Conservation (phyloP, 805 yeast species). For the Metschnikowia amazonensis region DNA sequence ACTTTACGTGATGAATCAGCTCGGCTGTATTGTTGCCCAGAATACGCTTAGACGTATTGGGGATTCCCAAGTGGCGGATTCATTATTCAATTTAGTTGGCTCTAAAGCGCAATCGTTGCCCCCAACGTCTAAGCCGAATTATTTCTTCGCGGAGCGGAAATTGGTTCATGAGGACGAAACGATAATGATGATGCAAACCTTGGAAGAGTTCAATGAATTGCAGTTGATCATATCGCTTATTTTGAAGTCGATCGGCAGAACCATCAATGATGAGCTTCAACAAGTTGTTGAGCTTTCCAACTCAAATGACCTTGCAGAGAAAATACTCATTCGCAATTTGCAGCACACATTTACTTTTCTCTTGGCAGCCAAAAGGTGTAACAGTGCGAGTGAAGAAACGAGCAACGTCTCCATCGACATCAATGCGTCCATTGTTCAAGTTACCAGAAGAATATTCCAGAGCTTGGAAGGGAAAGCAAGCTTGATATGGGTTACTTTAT, state of each 20-base stretch:
- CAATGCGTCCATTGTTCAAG: neutral
- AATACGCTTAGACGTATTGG: constrained; percentile 5
- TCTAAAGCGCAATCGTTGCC: constrained; percentile 17
- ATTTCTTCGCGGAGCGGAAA: constrained; percentile 15
- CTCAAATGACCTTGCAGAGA: constrained; percentile 7
- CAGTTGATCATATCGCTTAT: constrained; percentile 9
- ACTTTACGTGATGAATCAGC: constrained; percentile 10
- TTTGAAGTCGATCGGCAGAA: constrained; percentile 5
- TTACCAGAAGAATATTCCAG: constrained; percentile 1
- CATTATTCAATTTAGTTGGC: neutral
- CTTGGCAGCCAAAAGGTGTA: constrained; percentile 10
- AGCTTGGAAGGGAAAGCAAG: constrained; percentile 6
- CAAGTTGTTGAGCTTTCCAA: neutral
- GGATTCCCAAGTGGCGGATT: neutral
- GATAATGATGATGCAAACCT: constrained; percentile 5
- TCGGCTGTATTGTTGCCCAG: constrained; percentile 10
- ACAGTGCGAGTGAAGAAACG: neutral
- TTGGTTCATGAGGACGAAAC: constrained; percentile 5
- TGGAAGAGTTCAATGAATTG: constrained; percentile 14
- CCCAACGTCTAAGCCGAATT: constrained; percentile 29
- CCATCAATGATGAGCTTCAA: constrained; percentile 5
- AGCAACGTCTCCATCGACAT: constrained; percentile 4
- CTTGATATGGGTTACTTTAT: constrained; percentile 26
- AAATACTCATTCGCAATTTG: constrained; percentile 9
- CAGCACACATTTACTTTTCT: constrained; percentile 10